Evolutionary conservation across 768 basidiomycete genomes (phyloP), one percentile per base, ranked within the genome.

Genomic region (Mycena metata): DNA sequence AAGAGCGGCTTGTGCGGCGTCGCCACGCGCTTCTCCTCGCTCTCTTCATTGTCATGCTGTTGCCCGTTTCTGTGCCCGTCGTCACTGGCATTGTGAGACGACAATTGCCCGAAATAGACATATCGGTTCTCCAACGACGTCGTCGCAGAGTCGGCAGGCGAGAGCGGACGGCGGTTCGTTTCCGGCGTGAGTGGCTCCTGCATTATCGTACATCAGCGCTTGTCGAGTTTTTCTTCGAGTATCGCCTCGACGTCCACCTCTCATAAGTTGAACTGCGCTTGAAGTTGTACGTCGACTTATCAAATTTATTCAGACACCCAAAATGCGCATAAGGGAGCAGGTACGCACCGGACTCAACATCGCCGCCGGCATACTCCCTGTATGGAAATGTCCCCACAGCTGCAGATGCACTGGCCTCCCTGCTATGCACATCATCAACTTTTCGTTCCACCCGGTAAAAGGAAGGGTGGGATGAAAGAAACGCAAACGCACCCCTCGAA

Each of bases 181-280:
- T 89, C 87, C 36, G 83, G 83, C 3, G 84, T 85, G 1, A 83
- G 76, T n/a, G 81, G 82, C 72, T 84, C 84, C 79, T 83, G 50
- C 15, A 30, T n/a, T n/a, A n/a, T 46, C 60, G 30, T 30, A 30
- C 30, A 30, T 30, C 6, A 30, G 6, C 30, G 30, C 30, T 30
- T 30, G 30, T 30, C 30, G 6, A 6, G 30, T 30, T 30, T 3
- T 30, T 30, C 30, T 30, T 30, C 64, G 63, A 47, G n/a, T 76
- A 71, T 63, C 70, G 70, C 23, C 70, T n/a, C 6, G 70, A 71
- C 11, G 69, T n/a, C 19, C 70, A 45, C 3, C 66, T 66, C 15
- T 71, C 70, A 13, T 49, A 45, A 42, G 61, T 69, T 10, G 67
- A 64, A 39, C 62, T 69, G 2, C 67, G 67, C 15, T 24, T 59